Base-by-base conservation (phyloP, 345 rosid species). In the Mercurialis annua region DNA sequence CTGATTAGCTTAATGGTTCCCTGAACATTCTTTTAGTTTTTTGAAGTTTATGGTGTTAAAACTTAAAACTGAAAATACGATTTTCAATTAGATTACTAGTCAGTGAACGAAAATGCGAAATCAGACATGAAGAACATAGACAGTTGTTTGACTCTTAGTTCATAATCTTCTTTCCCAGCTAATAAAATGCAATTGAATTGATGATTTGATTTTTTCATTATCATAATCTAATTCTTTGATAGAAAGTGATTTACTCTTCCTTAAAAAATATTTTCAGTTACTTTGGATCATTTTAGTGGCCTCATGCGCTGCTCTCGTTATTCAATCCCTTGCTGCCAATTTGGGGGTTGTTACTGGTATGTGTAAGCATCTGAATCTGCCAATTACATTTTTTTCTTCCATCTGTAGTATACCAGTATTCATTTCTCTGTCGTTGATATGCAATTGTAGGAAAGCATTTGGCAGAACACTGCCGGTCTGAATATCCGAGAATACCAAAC, bases 201-300 rank as follows among this genome's bases (percentile, higher is more conserved):
- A 7, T 34, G 40, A 4, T 34, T 34, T 34, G 5, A 4, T 34
- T 34, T 34, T 34, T 9, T 34, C 9, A 34, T 3, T 34, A 34
- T 34, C 40, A 34, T 34, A 34, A 9, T 34, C 40, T 34, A 34
- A 34, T 34, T 34, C 4, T 34, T 9, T 34, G 40, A 34, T 34
- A 4, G 9, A 4, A 4, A 34, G 40, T 9, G 5, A 7, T 16
- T 52, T 20, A n/a, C 62, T 67, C 21, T 38, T 58, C 62, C 57
- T 66, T 24, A 64, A 15, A 30, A 64, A 20, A 52, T 50, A 53
- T 36, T 65, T 70, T 67, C 86, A 93, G 97, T 73, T 93, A 62
- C 95, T 93, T 43, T 91, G 97, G 97, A 89, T 93, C 85, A 91
- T 93, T 65, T 73, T 93, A 65, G 82, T 86, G 78, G 97, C 99